phyloP scores from a whole-genome alignment of 2,329 filamentous ascomycete genomes.

The Alternaria rosae region DNA sequence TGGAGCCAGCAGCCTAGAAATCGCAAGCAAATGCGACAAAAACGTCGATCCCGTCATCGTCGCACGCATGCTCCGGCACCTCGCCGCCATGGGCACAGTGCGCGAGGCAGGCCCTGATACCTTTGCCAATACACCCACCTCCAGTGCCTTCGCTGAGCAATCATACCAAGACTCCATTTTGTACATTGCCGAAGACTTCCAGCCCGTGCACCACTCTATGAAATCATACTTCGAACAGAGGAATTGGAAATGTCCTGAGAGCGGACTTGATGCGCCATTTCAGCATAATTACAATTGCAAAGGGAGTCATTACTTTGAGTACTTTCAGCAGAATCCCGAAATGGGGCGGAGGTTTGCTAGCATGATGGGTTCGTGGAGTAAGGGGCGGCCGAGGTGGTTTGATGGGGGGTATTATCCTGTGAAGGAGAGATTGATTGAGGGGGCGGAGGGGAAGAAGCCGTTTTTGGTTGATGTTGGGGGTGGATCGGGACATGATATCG shows the following conservation, averaged over 20 bases:
- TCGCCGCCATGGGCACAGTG: constrained; percentile 34
- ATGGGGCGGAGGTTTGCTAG: constrained; percentile 35
- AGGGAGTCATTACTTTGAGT: constrained; percentile 31
- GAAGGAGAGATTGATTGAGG: constrained; percentile 27
- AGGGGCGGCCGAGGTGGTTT: constrained; percentile 35
- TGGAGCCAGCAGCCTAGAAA: constrained; percentile 20
- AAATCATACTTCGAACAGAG: constrained; percentile 27
- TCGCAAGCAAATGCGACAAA: constrained; percentile 22
- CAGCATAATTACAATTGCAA: constrained; percentile 32
- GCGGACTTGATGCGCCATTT: constrained; percentile 28
- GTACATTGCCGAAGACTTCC: constrained; percentile 31
- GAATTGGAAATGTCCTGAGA: constrained; percentile 24
- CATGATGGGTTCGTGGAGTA: constrained; percentile 40
- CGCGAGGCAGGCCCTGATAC: constrained; percentile 25
- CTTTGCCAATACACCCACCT: constrained; percentile 26
- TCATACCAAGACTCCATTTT: constrained; percentile 33
- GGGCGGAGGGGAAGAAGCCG: constrained; percentile 14
- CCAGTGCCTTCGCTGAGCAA: constrained; percentile 22
- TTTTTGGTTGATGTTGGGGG: constrained; percentile 38
- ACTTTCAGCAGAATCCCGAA: constrained; percentile 29
- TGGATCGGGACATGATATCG: constrained; percentile 34
- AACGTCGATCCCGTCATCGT: constrained; percentile 29
- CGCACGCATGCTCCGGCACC: constrained; percentile 37
- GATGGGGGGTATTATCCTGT: constrained; percentile 33
- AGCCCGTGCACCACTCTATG: constrained; percentile 24